Evolutionary conservation across 176 grass and related monocot genomes (phyloP).

Genomic region (Oryza meridionalis): DNA sequence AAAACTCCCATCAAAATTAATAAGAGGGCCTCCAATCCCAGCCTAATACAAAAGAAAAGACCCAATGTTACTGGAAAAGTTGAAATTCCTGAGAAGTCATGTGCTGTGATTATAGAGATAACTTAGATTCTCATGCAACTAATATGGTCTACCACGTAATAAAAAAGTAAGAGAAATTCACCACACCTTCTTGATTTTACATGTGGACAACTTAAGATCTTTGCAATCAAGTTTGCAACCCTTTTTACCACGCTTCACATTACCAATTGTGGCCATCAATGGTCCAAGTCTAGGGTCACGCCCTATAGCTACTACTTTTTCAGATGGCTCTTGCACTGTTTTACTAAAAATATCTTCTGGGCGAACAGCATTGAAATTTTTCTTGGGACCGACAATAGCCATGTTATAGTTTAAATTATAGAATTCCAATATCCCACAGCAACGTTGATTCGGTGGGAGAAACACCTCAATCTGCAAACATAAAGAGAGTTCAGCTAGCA

Average conservation of each 20-base stretch:
- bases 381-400: conserved; percentile 8
- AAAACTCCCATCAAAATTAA: conserved; percentile 27
- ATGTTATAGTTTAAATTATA: conserved; percentile 38
- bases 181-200: conserved; percentile 38
- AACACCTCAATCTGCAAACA: conserved; percentile 39
- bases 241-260: not conserved
- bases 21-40: conserved; percentile 32
- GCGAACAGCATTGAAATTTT: not conserved
- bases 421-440: conserved; percentile 32
- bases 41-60: not conserved
- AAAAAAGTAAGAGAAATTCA: not conserved
- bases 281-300: not conserved
- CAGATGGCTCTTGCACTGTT: not conserved
- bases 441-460: conserved; percentile 16
- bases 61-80: not conserved
- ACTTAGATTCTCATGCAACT: not conserved
- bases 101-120: not conserved
- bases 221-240: conserved; percentile 16
- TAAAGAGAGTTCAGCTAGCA: not conserved
- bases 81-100: not conserved
- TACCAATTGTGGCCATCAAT: conserved; percentile 30
- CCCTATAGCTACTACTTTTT: conserved; percentile 20
- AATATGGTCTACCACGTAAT: not conserved
- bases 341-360: not conserved
- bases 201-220: conserved; percentile 22